phyloP scores from a whole-genome alignment of 139 green algal species.

The Micractinium conductrix region DNA sequence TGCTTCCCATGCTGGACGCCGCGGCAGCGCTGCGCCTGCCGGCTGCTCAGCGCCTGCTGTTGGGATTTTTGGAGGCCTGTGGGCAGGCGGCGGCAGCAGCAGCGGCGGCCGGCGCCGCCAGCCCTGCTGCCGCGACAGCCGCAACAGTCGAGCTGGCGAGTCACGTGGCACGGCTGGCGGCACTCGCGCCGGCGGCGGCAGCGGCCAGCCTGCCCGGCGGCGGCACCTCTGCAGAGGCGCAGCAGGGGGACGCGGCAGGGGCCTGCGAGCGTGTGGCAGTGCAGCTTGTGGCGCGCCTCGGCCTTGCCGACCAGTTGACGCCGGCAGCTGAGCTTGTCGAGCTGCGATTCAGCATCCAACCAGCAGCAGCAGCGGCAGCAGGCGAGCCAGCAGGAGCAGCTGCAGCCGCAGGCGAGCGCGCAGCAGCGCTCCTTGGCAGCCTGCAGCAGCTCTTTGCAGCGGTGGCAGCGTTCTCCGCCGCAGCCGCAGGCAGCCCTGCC shows the following conservation, averaged over 20 bases:
- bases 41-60: neutral
- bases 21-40: neutral
- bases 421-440: neutral
- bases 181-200: neutral
- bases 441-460: neutral
- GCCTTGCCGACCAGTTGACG: neutral
- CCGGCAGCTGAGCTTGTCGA: neutral
- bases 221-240: neutral
- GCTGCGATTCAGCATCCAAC: neutral
- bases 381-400: neutral
- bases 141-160: neutral
- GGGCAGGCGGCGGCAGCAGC: neutral
- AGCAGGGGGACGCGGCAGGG: neutral
- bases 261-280: neutral
- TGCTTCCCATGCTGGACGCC: slow-evolving; percentile 23
- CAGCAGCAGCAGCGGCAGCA: neutral
- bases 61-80: neutral
- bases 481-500: neutral
- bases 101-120: neutral
- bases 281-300: neutral
- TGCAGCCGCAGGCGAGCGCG: neutral
- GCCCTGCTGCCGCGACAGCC: neutral
- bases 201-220: neutral
- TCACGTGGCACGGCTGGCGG: slow-evolving; percentile 10
- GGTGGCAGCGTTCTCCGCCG: neutral